These are phyloP conservation scores for Fragilariopsis cylindrus DNA, from an alignment of 108 stramenopile species.

Conservation along the genomic window DNA sequence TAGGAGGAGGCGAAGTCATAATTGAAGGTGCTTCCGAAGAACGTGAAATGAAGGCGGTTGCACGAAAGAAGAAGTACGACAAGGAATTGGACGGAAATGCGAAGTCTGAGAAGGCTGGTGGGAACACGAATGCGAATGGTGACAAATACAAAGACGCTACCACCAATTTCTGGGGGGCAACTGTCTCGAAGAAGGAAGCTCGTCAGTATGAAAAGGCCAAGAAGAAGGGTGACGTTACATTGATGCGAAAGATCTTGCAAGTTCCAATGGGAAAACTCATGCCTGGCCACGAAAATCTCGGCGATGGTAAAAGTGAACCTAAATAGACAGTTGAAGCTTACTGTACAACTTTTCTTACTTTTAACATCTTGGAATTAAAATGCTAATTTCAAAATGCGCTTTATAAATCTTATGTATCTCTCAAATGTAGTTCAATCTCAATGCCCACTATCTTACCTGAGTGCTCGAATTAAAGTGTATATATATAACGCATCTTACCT, in stretches of 20 bases:
- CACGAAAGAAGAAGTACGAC: constrained; percentile 78
- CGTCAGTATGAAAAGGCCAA: constrained; percentile 86
- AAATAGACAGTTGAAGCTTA: not conserved
- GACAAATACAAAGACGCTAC: constrained; percentile 92
- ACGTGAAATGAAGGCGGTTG: constrained; percentile 89
- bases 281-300: constrained; percentile 89
- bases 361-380: too few relatives aligned
- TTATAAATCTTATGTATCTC: too few relatives aligned
- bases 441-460: too few relatives aligned
- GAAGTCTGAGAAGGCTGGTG: constrained; percentile 75
- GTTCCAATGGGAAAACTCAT: constrained; percentile 86
- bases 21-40: constrained; percentile 83
- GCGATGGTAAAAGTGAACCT: constrained; percentile 62
- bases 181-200: constrained; percentile 89
- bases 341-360: too few relatives aligned
- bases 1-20: constrained; percentile 75
- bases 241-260: constrained; percentile 86
- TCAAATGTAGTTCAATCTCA: too few relatives aligned
- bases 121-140: constrained; percentile 78
- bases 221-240: constrained; percentile 84
- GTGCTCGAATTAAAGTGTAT: too few relatives aligned
- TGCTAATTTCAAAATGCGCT: too few relatives aligned
- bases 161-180: constrained; percentile 82
- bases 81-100: constrained; percentile 71
- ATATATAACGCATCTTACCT: too few relatives aligned